Evolutionary conservation across 306 rosid species (phyloP), one percentile per base, ranked within the genome.

Genomic region (Cicer yamashitae): DNA sequence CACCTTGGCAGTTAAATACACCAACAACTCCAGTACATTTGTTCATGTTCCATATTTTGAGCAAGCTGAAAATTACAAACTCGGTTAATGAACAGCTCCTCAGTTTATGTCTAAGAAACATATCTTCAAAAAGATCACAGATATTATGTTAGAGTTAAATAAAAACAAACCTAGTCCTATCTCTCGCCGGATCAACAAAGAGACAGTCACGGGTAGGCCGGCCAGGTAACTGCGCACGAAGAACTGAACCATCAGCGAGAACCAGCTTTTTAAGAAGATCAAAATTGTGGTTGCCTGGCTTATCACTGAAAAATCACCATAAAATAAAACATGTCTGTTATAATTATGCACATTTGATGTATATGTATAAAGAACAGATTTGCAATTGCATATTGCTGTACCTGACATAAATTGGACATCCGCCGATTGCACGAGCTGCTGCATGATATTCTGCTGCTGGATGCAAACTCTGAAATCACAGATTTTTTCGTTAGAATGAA

Each of bases 361-460:
- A 72, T 66, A 14, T 18, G 53, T 10, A 59, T 68, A 39, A 51
- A 41, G 11, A 25, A 17, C 34, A 40, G 5, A 45, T 44, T 45
- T 50, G 1, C 14, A 11, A 14, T 15, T 25, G 30, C 20, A 68
- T 53, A 52, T 54, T 10, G 18, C 14, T 14, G 34, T 85, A 92
- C 99, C 99, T 92, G 51, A 96, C 97, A 86, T 96, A 96, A 81
- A 96, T 90, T 67, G 98, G 90, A 80, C 98, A 88, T 77, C 99
- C 98, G n/a, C 99, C 97, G 5, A 96, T 63, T 10, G 99, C 93
- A 14, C 99, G 97, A 70, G 99, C 98, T 46, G 99, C 97, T 17
- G 96, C 96, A 10, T 96, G 98, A 79, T 96, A 96, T 6, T 96
- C 99, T 8, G 96, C 97, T 25, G 92, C 96, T 6, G 99, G 93